Percentiles rank a stretch among this genome's conserved stretches.
Conservation (phyloP, 2,329 filamentous ascomycete species). For the Aspergillus pseudoglaucus region DNA sequence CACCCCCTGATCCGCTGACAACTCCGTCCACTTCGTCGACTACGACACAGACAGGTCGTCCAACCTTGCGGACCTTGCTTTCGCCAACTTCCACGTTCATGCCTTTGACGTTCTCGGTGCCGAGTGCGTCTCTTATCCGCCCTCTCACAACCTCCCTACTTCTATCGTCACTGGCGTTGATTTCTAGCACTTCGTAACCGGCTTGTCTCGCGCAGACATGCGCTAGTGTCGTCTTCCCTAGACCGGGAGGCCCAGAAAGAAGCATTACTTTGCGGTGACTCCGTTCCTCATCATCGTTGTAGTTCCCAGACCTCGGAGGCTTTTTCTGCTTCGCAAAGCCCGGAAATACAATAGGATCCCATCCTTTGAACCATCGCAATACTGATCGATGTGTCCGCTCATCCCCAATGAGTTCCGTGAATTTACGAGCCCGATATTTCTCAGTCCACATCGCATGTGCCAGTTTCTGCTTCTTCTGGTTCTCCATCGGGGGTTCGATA, state of each 20-base stretch:
- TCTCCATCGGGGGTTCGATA: slow-evolving; percentile 22
- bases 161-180: slow-evolving; percentile 95
- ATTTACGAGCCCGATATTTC: slow-evolving; percentile 88
- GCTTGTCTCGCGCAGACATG: slow-evolving; percentile 94
- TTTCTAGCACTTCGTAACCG: slow-evolving; percentile 92
- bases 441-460: slow-evolving; percentile 71
- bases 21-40: slow-evolving; percentile 97
- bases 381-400: slow-evolving; percentile 88
- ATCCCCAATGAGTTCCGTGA: slow-evolving; percentile 89
- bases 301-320: slow-evolving; percentile 3
- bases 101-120: slow-evolving; percentile 84
- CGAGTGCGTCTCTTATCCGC: slow-evolving; percentile 82
- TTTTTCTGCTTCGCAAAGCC: slow-evolving; percentile 55
- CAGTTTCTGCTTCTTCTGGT: slow-evolving; percentile 24
- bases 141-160: slow-evolving; percentile 85
- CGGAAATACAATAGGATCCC: slow-evolving; percentile 91
- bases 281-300: slow-evolving; percentile 58
- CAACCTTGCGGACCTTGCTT: slow-evolving; percentile 59
- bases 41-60: slow-evolving; percentile 83
- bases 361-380: slow-evolving; percentile 85
- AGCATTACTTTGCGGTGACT: slow-evolving; percentile 81
- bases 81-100: slow-evolving; percentile 44
- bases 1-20: slow-evolving; percentile 67
- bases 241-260: slow-evolving; percentile 81
- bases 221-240: slow-evolving; percentile 93